These are phyloP conservation scores for Lolium multiflorum DNA, from an alignment of 176 grass and related monocot genomes.

Conservation along the genomic window DNA sequence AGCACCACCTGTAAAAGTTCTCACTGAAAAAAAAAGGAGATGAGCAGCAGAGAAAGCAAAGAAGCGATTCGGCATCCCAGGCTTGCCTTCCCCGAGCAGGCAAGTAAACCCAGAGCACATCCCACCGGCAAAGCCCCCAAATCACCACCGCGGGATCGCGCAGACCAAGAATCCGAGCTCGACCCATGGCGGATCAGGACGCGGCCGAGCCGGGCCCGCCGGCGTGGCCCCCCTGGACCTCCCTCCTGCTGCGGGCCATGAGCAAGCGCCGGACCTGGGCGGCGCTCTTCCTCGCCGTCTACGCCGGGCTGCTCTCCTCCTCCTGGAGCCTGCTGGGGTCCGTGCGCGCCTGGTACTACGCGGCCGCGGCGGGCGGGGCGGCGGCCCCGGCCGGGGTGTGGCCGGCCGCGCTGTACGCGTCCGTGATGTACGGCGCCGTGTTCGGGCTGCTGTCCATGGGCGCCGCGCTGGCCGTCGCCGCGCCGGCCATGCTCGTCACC, in stretches of 20 bases:
- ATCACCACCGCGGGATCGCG: not conserved
- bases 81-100: conserved; percentile 21
- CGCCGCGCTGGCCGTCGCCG: conserved; percentile 71
- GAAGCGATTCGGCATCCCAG: conserved; percentile 21
- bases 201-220: not conserved
- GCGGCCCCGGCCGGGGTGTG: not conserved
- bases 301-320: conserved; percentile 69
- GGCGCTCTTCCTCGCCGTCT: conserved; percentile 72
- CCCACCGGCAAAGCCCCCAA: conserved; percentile 6
- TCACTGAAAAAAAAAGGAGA: not conserved
- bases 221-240: conserved; percentile 62
- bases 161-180: not conserved
- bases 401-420: conserved; percentile 65
- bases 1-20: conserved; percentile 4
- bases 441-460: conserved; percentile 90
- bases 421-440: conserved; percentile 81
- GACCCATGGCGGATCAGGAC: conserved; percentile 48
- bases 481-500: conserved; percentile 75
- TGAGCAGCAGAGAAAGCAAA: conserved; percentile 19
- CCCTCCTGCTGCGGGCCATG: conserved; percentile 55
- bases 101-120: not conserved
- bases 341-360: conserved; percentile 84
- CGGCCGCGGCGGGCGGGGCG: not conserved
- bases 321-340: conserved; percentile 70
- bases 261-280: conserved; percentile 82